Evolutionary conservation across 371 early-diverging fungal genomes (phyloP), one percentile per base, ranked within the genome.

Genomic region (Batkoa obscura): DNA sequence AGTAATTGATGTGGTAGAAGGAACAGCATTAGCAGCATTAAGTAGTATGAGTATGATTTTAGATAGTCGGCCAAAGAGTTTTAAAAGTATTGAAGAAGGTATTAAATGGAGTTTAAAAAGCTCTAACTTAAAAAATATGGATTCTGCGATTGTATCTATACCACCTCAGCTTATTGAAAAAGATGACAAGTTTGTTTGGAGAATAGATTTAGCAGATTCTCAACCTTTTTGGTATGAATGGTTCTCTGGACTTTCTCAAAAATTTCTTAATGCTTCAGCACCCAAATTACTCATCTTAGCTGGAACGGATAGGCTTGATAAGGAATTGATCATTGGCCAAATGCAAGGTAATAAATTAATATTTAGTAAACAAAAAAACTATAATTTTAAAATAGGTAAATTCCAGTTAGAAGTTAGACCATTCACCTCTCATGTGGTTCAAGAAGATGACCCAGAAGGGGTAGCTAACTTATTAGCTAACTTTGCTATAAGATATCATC

Each of bases 241-340:
- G 96, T 95, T 90, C 64, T 61, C 63, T 15, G 84, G 79, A 0
- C 57, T 95, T 59, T 88, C 90, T 4, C 63, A 69, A 30, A 85
- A 86, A 54, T 95, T 94, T 63, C 64, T 91, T 31, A 59, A 69
- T 0, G 70, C 78, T 2, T 69, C 69, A 32, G 73, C 81, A 8
- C 86, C 84, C 13, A 84, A 87, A 43, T 64, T 93, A n/a, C 67
- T 95, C 15, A 66, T 93, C 1, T 64, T 95, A 0, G 93, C 96
- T n/a, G 85, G 86, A 0, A 83, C 93, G 0, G 92, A 94, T 67
- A 75, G 93, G 8, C 63, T 96, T 51, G 96, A 96, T 61, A 91
- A 84, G 58, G 71, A 84, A 10, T 72, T 96, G 54, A 88, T 80
- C 58, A 92, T 94, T 67, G 94, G 83, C 0, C 92, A 93, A 65